Base-by-base conservation (phyloP, 257 asterid genomes). In the Haberlea rhodopensis region DNA sequence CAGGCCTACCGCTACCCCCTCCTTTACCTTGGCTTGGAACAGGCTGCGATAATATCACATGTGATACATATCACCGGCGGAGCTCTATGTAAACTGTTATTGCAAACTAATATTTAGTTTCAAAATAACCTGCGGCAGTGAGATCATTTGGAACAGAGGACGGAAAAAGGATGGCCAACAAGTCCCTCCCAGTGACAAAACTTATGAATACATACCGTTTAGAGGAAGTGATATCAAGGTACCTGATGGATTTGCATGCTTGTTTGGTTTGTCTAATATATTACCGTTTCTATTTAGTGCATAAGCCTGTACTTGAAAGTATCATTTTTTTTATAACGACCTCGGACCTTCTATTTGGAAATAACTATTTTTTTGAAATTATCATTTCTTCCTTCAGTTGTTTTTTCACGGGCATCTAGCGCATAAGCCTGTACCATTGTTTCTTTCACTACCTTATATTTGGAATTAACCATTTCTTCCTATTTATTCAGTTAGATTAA, bases 221-320 rank as follows among this genome's bases (percentile, higher is more conserved):
- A 87, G 97, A 60, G 97, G 99, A 74, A 89, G 83, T 79, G 99
- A 92, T 71, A 89, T 92, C 66, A 92, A 87, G 97, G 99, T 92
- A 71, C 22, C 23, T 49, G 63, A 52, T 40, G 27, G 19, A 49
- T 52, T 57, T 67, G 16, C 49, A 58, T 65, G 20, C 25, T 54
- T 46, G 6, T 32, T 19, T 55, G n/a, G 34, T 57, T 63, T 48
- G 21, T 3, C 16, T 7, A 37, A 11, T 37, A 1, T 37, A 0
- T 37, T 37, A 37, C 4, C n/a, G n/a, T n/a, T n/a, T n/a, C n/a
- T n/a, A n/a, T n/a, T n/a, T n/a, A n/a, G n/a, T n/a, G n/a, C n/a
- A n/a, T 0, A 37, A 37, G n/a, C 8, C 15, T 32, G 26, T 19
- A 15, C 19, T 28, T 37, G 46, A 37, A 11, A 37, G n/a, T n/a